Evolutionary conservation across 441 rosid species (phyloP).

Genomic region (Lepidium campestre): DNA sequence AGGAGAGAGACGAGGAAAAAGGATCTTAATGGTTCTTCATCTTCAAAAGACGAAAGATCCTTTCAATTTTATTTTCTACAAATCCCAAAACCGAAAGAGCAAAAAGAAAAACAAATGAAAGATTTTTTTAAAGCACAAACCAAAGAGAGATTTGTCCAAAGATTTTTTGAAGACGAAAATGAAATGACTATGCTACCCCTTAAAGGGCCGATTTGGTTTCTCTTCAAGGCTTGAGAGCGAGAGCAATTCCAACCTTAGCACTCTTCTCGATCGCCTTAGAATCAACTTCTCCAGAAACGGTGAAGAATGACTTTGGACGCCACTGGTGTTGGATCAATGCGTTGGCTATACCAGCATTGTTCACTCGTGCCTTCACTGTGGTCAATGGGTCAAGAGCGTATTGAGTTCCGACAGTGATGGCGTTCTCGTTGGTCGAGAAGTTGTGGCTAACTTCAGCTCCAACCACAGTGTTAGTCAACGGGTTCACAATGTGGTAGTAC

Average conservation of each 20-base stretch:
- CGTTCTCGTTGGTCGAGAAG: constrained; percentile 76
- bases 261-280: constrained; percentile 88
- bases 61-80: constrained; percentile 25
- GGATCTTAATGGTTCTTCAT: constrained; percentile 2
- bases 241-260: constrained; percentile 80
- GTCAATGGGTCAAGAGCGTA: constrained; percentile 87
- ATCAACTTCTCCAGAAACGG: constrained; percentile 91
- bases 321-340: constrained; percentile 92
- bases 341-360: constrained; percentile 76
- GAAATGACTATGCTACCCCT: constrained; percentile 15
- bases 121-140: constrained; percentile 10
- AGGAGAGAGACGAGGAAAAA: not conserved
- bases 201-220: not conserved
- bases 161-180: not conserved
- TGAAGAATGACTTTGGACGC: constrained; percentile 84
- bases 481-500: constrained; percentile 83
- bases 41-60: not conserved
- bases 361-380: constrained; percentile 76
- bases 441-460: constrained; percentile 90
- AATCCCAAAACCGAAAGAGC: not conserved
- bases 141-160: constrained; percentile 10
- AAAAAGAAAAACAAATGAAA: constrained; percentile 4
- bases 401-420: constrained; percentile 77
- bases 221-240: constrained; percentile 58
- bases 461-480: constrained; percentile 74